These are phyloP conservation scores for Huiozyma sinensis DNA, from an alignment of 805 yeast genomes.

Conservation along the genomic window DNA sequence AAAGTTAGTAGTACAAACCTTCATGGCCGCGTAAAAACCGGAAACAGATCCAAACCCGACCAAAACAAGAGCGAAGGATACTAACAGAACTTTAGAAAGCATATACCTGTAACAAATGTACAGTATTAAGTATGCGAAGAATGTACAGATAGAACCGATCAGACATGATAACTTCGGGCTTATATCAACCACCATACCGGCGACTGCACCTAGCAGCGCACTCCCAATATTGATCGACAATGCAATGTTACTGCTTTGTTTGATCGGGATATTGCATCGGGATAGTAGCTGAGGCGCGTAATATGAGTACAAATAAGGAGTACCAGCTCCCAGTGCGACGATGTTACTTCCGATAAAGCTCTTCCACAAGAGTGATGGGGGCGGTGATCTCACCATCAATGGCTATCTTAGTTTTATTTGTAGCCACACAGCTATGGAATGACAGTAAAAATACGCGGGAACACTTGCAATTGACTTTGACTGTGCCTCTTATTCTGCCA, in stretches of 20 bases:
- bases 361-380: neutral
- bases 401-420: too few species aligned
- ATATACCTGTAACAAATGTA: constrained; percentile 36
- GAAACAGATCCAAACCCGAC: constrained; percentile 60
- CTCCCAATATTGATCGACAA: constrained; percentile 54
- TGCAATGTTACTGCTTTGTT: constrained; percentile 55
- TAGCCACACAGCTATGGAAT: too few species aligned
- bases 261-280: constrained; percentile 44
- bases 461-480: too few species aligned
- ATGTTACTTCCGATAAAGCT: constrained; percentile 28
- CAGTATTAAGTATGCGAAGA: constrained; percentile 43
- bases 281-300: constrained; percentile 62
- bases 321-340: constrained; percentile 60
- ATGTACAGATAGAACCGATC: constrained; percentile 45
- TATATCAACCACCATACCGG: constrained; percentile 56
- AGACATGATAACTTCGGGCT: constrained; percentile 41
- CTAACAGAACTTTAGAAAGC: constrained; percentile 30
- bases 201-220: constrained; percentile 59
- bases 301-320: constrained; percentile 66
- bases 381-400: neutral
- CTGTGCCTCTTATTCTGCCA: too few species aligned
- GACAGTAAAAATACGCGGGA: too few species aligned
- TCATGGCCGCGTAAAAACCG: constrained; percentile 48
- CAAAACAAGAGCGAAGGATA: constrained; percentile 39
- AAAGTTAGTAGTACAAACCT: constrained; percentile 43